Base-by-base conservation (phyloP, 2,329 filamentous ascomycete genomes). In the Aspergillus ruber region DNA sequence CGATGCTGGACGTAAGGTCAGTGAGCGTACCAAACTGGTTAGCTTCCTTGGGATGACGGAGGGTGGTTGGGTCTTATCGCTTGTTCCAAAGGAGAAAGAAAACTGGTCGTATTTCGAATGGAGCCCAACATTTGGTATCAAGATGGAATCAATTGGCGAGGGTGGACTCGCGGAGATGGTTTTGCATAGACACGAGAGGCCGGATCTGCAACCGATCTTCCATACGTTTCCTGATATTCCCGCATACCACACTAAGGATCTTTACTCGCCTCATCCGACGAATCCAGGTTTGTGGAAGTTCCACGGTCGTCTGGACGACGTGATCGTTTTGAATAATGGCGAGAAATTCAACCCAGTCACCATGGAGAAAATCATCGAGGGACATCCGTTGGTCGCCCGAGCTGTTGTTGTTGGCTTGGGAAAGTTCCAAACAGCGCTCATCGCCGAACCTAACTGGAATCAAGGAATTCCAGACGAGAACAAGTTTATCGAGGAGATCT, bases 341-440 rank as follows among this genome's bases (percentile, higher is more conserved):
- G 65, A 71, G 42, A 76, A 75, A 49, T 64, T 73, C 36, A 74
- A 74, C 38, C 73, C 74, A 0, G 48, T 71, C 2, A 57, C 61
- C 2, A 65, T 73, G 54, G 73, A 75, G 50, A 56, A 50, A 15
- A 54, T 58, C 4, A 59, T 75, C 12, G 59, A 59, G 25, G 53
- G 49, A 1, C 66, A 73, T 46, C 61, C 67, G 0, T 42, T 61
- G 9, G 53, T 75, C 1, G 50, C 56, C 1, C 56, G 60, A 2
- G 62, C 61, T 3, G 32, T 73, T 4, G 53, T 74, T 1, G 53
- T 68, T 43, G 72, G 71, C 0, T 55, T 66, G 17, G 60, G 58
- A 8, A 54, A 59, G 9, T 65, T 68, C 38, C 66, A 70, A 39
- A 43, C 71, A 13, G 62, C 59, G 5, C 44, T 74, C 3, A 47